Base-by-base conservation (phyloP, 2,329 filamentous ascomycete species). In the Fusarium sp. region DNA sequence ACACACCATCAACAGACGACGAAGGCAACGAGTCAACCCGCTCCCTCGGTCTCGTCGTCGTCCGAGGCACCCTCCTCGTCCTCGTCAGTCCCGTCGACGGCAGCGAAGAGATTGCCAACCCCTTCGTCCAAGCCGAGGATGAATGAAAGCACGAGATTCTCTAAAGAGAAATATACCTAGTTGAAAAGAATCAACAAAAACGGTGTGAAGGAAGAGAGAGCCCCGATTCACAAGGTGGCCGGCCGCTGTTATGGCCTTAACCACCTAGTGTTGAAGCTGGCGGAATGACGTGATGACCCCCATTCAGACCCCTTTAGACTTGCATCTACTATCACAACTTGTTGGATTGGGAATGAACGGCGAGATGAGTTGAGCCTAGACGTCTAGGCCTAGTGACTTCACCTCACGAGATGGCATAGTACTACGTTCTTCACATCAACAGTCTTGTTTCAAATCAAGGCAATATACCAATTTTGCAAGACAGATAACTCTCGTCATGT, bases 91-190 rank as follows among this genome's bases (percentile, higher is more conserved):
- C 96, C 4, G 87, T 96, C 57, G 94, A 98, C 77, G 96, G 96
- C 61, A 97, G 93, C 81, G 94, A 98, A 81, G 91, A 95, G 81
- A 99, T 99, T 75, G 88, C 91, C 74, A 99, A 99, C 79, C 96
- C 96, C 0, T 99, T 98, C 77, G 84, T 91, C 58, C 89, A 93
- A 76, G 84, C 86, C 23, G 90, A 93, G 51, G 90, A 93, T 71
- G 88, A 85, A 53, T 84, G 79, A 83, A 49, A 49, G 23, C 25
- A 20, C 10, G 11, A 50, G 27, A 58, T 20, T 14, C 7, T 29
- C 16, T 42, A 6, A 29, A 29, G 11, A 42, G 62, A 57, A 14
- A 11, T 16, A 40, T 40, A 60, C 27, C 38, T 42, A 25, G 51
- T 55, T 55, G 60, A 56, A 68, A 69, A 58, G 31, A 54, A 64